Evolutionary conservation across 176 grass and related monocot species (phyloP).

Genomic region (Carex pumila): DNA sequence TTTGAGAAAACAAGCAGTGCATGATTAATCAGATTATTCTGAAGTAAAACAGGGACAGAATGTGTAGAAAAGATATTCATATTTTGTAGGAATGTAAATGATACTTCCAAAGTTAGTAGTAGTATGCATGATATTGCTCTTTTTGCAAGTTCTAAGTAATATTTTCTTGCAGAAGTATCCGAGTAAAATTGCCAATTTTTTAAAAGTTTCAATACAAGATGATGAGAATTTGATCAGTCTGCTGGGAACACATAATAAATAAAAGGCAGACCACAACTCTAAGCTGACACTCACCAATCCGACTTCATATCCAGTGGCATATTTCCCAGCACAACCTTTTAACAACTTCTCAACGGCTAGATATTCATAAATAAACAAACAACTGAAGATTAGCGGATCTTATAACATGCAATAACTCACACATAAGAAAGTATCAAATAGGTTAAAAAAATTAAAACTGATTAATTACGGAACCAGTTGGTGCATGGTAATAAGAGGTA

Average conservation of each 20-base stretch:
- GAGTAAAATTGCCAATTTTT: background rate
- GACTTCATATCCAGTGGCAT: conserved; percentile 63
- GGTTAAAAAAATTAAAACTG: background rate
- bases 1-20: background rate
- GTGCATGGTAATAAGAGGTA: background rate
- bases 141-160: background rate
- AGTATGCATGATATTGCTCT: background rate
- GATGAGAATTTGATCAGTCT: background rate
- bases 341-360: conserved; percentile 66
- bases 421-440: background rate
- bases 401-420: background rate
- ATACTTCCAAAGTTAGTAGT: background rate
- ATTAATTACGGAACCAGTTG: background rate
- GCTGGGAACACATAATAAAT: background rate
- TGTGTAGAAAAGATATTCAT: background rate
- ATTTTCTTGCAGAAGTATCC: background rate
- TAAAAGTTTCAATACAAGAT: background rate
- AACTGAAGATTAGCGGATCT: conserved; percentile 1
- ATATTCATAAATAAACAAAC: conserved; percentile 9
- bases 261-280: background rate
- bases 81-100: background rate
- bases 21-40: background rate
- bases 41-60: background rate
- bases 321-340: conserved; percentile 53
- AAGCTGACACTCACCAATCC: conserved; percentile 42